Evolutionary conservation across 768 basidiomycete species (phyloP).

Genomic region (Pleurotus cornucopiae): DNA sequence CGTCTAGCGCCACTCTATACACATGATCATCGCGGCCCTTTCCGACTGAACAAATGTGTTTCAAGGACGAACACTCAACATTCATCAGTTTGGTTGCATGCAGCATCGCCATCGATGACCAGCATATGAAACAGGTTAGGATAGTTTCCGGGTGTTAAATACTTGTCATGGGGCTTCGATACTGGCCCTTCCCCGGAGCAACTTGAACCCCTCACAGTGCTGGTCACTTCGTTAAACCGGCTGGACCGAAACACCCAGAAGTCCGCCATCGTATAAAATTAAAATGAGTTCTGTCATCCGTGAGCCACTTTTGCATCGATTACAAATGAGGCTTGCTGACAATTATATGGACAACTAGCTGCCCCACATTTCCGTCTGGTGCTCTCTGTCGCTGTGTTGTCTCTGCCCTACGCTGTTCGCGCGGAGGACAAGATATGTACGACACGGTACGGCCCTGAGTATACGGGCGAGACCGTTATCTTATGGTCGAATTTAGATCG

Average conservation of each 20-base stretch:
- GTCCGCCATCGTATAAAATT: neutral
- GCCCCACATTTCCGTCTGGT: neutral
- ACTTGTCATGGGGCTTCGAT: neutral
- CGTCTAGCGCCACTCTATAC: too few species aligned
- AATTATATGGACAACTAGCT: neutral
- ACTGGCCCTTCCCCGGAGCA: neutral
- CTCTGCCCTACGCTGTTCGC: neutral
- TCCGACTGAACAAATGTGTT: neutral
- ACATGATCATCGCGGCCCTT: too few species aligned
- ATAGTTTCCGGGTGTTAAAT: neutral
- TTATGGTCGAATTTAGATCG: neutral
- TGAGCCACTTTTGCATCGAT: neutral
- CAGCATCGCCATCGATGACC: neutral
- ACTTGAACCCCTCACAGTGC: neutral
- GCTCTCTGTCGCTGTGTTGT: neutral
- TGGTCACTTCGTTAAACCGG: slow-evolving; percentile 5
- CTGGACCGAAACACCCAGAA: neutral
- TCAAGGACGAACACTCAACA: neutral
- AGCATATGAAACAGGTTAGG: neutral
- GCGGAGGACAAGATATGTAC: slow-evolving; percentile 2
- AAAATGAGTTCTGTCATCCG: neutral
- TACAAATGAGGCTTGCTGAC: neutral
- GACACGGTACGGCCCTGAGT: neutral
- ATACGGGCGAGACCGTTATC: neutral
- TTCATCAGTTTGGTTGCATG: neutral